These are phyloP conservation scores for Helichrysum umbraculigerum DNA, from an alignment of 129 eudicot species.

Conservation along the genomic window DNA sequence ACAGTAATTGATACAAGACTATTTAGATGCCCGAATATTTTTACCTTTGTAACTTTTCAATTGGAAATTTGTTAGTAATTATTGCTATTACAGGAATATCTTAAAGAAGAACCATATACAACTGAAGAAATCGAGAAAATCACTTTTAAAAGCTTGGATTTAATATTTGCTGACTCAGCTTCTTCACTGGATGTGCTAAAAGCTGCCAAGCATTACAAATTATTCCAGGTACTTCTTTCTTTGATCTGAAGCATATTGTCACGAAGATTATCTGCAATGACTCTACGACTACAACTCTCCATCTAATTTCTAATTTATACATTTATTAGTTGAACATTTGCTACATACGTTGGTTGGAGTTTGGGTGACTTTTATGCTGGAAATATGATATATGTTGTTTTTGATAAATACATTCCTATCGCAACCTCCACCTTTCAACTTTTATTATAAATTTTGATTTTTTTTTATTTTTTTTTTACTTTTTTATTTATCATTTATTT, in stretches of 20 bases:
- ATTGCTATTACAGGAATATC: slow-evolving; percentile 38
- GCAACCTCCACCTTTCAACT: neutral
- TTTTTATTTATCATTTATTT: neutral
- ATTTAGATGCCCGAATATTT: neutral
- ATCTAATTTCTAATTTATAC: slow-evolving; percentile 1
- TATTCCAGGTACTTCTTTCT: slow-evolving; percentile 45
- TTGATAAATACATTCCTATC: neutral
- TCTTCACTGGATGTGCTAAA: slow-evolving; percentile 74
- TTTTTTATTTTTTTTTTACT: neutral
- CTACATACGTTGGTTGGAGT: neutral
- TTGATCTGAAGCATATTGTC: neutral
- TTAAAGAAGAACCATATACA: slow-evolving; percentile 75
- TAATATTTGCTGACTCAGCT: slow-evolving; percentile 58
- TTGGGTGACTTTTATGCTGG: neutral
- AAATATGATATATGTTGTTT: neutral
- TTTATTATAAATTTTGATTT: neutral
- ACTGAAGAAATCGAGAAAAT: slow-evolving; percentile 68
- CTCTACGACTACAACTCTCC: neutral
- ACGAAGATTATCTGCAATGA: slow-evolving; percentile 1
- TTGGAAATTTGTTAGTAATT: neutral
- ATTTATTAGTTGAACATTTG: neutral
- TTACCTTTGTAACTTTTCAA: neutral
- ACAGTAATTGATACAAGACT: neutral
- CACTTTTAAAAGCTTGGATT: slow-evolving; percentile 49
- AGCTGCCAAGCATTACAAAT: slow-evolving; percentile 71